Conservation (phyloP, 2,329 filamentous ascomycete genomes). For the Aspergillus phoenicis region DNA sequence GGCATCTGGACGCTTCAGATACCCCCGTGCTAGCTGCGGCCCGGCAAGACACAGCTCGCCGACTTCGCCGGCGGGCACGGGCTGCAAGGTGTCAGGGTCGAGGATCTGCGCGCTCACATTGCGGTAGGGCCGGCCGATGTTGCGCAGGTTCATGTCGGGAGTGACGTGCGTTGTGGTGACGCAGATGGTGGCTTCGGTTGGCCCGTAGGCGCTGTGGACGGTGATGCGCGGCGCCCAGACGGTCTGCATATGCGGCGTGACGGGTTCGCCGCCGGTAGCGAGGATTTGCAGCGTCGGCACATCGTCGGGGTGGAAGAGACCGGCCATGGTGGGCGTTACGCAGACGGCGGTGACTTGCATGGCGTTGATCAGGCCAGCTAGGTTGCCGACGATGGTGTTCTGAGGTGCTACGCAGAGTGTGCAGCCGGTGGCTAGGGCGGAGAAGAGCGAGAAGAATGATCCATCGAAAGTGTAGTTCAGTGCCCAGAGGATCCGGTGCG, state of each 20-base stretch:
- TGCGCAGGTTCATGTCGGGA: constrained; percentile 7
- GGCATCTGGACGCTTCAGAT: constrained; percentile 20
- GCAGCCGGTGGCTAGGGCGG: constrained; percentile 33
- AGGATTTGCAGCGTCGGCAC: constrained; percentile 1
- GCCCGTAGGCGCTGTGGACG: constrained; percentile 21
- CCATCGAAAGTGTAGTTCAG: constrained; percentile 44
- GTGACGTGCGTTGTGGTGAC: constrained; percentile 13
- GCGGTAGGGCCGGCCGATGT: constrained; percentile 19
- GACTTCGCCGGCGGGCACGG: constrained; percentile 17
- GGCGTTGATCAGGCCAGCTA: background rate
- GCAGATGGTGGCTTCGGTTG: constrained; percentile 22
- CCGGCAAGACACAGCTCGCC: constrained; percentile 22
- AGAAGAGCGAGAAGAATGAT: constrained; percentile 35
- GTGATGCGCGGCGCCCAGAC: constrained; percentile 12
- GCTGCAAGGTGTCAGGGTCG: constrained; percentile 12
- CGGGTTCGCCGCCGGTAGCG: constrained; percentile 10
- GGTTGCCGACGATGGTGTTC: background rate
- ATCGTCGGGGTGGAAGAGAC: background rate
- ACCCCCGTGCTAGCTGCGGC: constrained; percentile 19
- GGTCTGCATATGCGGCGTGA: constrained; percentile 16
- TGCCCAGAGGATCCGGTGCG: constrained; percentile 31
- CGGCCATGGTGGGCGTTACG: constrained; percentile 10
- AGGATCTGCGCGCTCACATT: constrained; percentile 17
- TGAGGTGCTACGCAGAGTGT: constrained; percentile 40
- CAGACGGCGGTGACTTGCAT: constrained; percentile 7